Base-by-base conservation (phyloP, 192 early-diverging fungal species). In the Jimgerdemannia flammicorona region DNA sequence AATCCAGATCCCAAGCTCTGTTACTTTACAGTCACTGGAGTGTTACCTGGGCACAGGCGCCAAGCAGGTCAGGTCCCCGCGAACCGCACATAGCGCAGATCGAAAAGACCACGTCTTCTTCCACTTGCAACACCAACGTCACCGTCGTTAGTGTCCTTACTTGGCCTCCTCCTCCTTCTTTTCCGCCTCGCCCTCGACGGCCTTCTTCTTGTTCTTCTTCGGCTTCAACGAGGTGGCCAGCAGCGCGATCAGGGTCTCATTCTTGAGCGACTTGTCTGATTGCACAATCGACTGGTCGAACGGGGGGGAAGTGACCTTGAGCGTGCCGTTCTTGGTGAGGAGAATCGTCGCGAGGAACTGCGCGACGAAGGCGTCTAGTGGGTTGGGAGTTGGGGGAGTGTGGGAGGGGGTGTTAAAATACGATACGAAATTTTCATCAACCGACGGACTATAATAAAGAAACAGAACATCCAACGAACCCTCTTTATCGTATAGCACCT, bases 331-430 rank as follows among this genome's bases (percentile, higher is more conserved):
- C 70, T 95, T 92, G 82, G 93, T 93, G 77, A 99, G 86, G 66
- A 97, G 87, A 68, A 94, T 92, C n/a, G 97, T 98, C 81, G 93
- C 90, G 79, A 96, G 91, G 84, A 96, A 91, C 85, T 97, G 95
- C 63, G 94, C 97, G 74, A 96, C 92, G 63, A 88, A 84, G 76
- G 29, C 29, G 29, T 29, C 29, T 29, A 29, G 29, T 29, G 29
- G 1, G 29, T 29, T 29, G 29, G 29, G 29, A 29, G 29, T 29
- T 29, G 29, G 29, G 29, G 29, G 29, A 29, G 29, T 29, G n/a
- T 29, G 29, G 29, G 29, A 29, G 29, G 29, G 14, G 66, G 40
- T 64, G 67, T 39, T 40, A 17, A 18, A 69, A 66, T 70, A 69
- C 20, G 18, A n/a, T n/a, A 70, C 64, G 18, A 18, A 66, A 29